Base-by-base conservation (phyloP, 2,329 filamentous ascomycete genomes). In the Paramyrothecium sp. region DNA sequence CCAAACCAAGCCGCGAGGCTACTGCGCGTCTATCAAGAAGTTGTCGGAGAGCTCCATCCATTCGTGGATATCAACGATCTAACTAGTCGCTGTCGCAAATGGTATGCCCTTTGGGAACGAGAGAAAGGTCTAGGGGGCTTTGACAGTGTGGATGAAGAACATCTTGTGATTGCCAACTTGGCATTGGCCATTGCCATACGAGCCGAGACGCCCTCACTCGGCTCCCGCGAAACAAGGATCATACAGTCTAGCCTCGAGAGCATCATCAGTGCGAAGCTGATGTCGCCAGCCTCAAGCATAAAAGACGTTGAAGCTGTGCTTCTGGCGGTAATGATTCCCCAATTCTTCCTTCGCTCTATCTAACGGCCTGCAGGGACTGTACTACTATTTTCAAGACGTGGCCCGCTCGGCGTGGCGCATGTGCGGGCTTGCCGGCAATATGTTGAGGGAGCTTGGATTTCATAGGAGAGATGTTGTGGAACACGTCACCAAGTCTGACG, bases 371-470 rank as follows among this genome's bases (percentile, higher is more conserved):
- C 21, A 59, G 61, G 61, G 59, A n/a, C 49, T 53, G 8, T 68
- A 68, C 13, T 58, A 66, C 26, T 68, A 63, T 50, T 69, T 69
- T 33, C 57, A 64, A 10, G 67, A 65, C 1, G 58, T 59, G 51
- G 59, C 59, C 0, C 65, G 63, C 1, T 63, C 58, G 17, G 66
- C 67, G 2, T 67, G 65, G 65, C 61, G 67, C 2, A 68, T 69
- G 67, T 69, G 65, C 2, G 67, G 67, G 0, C 56, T 63, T 2
- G 67, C 65, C 7, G 67, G 67, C 2, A 60, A 63, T 3, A 66
- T 67, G 52, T 12, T 66, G 8, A 64, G 69, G 63, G 67, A 69
- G 26, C 65, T 69, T 3, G 67, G 67, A 1, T 58, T 68, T 2
- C 67, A 69, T n/a, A 66, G 61, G n/a, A 56, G 62, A 16, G 65